Evolutionary conservation across 495 filamentous ascomycete species (phyloP).

Genomic region (Penicillium pancosmium): DNA sequence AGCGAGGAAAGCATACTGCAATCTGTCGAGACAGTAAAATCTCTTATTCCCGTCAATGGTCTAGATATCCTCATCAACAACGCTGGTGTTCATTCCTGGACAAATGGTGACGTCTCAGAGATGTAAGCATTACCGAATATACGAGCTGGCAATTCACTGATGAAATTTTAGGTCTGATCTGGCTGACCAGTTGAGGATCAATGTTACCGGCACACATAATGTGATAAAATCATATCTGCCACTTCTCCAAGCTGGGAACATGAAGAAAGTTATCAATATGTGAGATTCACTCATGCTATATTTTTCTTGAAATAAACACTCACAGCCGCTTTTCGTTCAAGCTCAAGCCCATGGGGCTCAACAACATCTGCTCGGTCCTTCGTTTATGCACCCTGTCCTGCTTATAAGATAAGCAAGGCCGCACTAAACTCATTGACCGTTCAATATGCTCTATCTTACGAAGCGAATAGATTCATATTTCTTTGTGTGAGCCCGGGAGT

Average conservation of each 20-base stretch:
- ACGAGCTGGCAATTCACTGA: neutral
- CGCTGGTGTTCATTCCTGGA: constrained; percentile 33
- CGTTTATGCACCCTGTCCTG: constrained; percentile 33
- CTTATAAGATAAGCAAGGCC: constrained; percentile 52
- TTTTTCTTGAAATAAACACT: neutral
- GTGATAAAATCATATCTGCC: constrained; percentile 40
- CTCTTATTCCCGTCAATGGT: constrained; percentile 31
- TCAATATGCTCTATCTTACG: constrained; percentile 42
- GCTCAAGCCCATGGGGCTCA: constrained; percentile 39
- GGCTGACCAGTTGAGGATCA: constrained; percentile 35
- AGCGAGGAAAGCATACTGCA: constrained; percentile 39
- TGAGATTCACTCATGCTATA: constrained; percentile 12
- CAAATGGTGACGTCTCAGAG: constrained; percentile 17
- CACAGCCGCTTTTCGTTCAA: neutral
- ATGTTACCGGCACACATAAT: constrained; percentile 42
- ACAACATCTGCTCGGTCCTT: constrained; percentile 23
- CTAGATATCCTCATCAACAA: constrained; percentile 55
- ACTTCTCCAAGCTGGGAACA: constrained; percentile 35
- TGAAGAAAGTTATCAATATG: constrained; percentile 52
- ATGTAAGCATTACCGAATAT: constrained; percentile 20
- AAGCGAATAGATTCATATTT: constrained; percentile 40
- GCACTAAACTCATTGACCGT: constrained; percentile 48
- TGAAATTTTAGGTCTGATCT: constrained; percentile 29
- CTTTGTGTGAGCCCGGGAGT: constrained; percentile 45
- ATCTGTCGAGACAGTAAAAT: constrained; percentile 35